phyloP scores from a whole-genome alignment of 2,329 filamentous ascomycete genomes.

The Paecilomyces niveus region DNA sequence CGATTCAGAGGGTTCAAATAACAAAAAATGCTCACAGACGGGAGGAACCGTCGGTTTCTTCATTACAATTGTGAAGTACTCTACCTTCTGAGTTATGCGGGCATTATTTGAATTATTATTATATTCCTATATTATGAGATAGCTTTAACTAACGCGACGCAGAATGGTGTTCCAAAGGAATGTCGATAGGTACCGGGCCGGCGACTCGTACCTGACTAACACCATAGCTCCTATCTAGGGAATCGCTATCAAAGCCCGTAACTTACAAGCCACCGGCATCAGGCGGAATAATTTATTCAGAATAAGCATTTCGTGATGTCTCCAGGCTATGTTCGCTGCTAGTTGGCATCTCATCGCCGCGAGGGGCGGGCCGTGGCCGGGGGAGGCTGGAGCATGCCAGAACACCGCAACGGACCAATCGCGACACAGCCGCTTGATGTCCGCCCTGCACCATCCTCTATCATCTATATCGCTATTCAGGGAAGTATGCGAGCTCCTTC shows the following conservation, averaged over 20 bases:
- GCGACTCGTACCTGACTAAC: too few relatives aligned
- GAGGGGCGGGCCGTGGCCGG: neutral
- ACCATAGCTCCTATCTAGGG: too few relatives aligned
- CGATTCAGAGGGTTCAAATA: too few relatives aligned
- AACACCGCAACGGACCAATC: neutral
- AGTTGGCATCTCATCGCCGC: neutral
- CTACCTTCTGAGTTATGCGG: too few relatives aligned
- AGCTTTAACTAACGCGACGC: too few relatives aligned
- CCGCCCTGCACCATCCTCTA: neutral
- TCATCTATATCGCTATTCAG: neutral
- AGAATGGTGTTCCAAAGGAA: too few relatives aligned
- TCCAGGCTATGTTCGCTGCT: neutral
- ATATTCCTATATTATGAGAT: too few relatives aligned
- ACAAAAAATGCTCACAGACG: too few relatives aligned
- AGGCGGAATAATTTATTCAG: neutral
- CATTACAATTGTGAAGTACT: too few relatives aligned
- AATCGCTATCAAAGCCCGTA: neutral
- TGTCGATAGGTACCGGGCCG: too few relatives aligned
- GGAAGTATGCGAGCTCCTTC: neutral
- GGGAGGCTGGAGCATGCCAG: neutral
- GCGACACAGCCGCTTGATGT: neutral
- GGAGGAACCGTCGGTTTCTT: too few relatives aligned
- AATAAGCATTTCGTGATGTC: neutral
- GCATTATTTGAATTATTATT: too few relatives aligned
- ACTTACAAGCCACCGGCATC: neutral